These are phyloP conservation scores for Cryphonectria radicalis DNA, from an alignment of 2,329 filamentous ascomycete species.

Conservation along the genomic window DNA sequence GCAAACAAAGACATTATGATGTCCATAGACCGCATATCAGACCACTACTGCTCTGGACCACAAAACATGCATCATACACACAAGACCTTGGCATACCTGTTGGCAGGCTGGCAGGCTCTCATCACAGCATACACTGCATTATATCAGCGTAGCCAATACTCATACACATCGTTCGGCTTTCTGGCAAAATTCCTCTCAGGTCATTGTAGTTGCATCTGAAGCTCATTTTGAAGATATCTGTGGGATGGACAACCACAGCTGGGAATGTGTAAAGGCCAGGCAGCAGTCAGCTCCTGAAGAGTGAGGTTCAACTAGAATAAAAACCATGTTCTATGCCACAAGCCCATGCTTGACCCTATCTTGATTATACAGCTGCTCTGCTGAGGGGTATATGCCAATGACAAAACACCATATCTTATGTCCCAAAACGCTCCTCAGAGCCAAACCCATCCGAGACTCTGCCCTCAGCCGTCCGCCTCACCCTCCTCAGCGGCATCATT, in stretches of 20 bases:
- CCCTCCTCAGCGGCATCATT: slow-evolving; percentile 9
- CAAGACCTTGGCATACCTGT: not conserved
- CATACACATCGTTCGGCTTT: not conserved
- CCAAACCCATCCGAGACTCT: not conserved
- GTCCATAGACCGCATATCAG: not conserved
- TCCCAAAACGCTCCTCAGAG: not conserved
- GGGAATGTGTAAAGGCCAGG: not conserved
- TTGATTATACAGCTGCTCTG: not conserved
- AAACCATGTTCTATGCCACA: not conserved
- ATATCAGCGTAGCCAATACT: not conserved
- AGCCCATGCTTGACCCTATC: not conserved
- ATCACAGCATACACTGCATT: not conserved
- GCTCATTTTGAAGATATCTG: not conserved
- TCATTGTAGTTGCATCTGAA: not conserved
- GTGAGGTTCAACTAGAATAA: not conserved
- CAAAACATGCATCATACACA: not conserved
- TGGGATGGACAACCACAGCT: not conserved
- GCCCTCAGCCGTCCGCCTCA: not conserved
- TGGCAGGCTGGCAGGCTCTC: not conserved
- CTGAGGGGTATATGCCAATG: not conserved
- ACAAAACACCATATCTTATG: not conserved
- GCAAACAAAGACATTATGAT: not conserved
- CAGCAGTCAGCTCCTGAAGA: not conserved
- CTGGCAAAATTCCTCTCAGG: not conserved
- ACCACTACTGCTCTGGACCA: not conserved